Conservation (phyloP, 2,329 filamentous ascomycete genomes). For the Xylariaceae sp. region DNA sequence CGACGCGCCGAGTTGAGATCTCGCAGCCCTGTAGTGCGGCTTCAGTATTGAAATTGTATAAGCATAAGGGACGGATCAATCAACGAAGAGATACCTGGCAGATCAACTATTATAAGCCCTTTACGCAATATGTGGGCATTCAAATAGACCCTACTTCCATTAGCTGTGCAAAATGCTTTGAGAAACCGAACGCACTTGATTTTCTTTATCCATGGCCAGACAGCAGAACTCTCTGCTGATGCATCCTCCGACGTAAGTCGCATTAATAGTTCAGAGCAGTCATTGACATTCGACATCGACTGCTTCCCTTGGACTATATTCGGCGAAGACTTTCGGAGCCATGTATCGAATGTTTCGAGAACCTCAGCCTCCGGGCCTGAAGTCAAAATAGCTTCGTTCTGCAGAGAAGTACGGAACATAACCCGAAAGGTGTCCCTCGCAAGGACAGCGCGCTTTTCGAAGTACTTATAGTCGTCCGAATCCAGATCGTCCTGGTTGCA, state of each 20-base stretch:
- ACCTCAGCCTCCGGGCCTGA: conserved; percentile 9
- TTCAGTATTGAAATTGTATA: background rate
- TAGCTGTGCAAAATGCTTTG: background rate
- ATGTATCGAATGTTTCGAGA: conserved; percentile 18
- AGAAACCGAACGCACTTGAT: conserved; percentile 32
- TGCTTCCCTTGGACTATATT: conserved; percentile 6
- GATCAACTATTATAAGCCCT: conserved; percentile 45
- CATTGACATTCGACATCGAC: conserved; percentile 8
- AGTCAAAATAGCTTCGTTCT: conserved; percentile 19
- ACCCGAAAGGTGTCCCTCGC: conserved; percentile 36
- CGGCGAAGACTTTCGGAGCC: conserved; percentile 18
- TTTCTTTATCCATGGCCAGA: conserved; percentile 44
- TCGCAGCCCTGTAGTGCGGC: conserved; percentile 35
- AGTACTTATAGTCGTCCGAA: conserved; percentile 17
- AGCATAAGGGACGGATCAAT: background rate
- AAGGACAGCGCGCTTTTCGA: conserved; percentile 29
- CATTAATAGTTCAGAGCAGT: conserved; percentile 34
- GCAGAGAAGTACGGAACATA: conserved; percentile 32
- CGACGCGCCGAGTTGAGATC: conserved; percentile 43
- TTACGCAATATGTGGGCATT: conserved; percentile 44
- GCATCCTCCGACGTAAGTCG: conserved; percentile 35
- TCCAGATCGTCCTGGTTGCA: conserved; percentile 19
- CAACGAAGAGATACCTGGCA: conserved; percentile 38
- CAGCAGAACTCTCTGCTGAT: conserved; percentile 15
- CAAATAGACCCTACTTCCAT: conserved; percentile 37